Evolutionary conservation across 371 early-diverging fungal genomes (phyloP).

Genomic region (Mucor velutinosus): DNA sequence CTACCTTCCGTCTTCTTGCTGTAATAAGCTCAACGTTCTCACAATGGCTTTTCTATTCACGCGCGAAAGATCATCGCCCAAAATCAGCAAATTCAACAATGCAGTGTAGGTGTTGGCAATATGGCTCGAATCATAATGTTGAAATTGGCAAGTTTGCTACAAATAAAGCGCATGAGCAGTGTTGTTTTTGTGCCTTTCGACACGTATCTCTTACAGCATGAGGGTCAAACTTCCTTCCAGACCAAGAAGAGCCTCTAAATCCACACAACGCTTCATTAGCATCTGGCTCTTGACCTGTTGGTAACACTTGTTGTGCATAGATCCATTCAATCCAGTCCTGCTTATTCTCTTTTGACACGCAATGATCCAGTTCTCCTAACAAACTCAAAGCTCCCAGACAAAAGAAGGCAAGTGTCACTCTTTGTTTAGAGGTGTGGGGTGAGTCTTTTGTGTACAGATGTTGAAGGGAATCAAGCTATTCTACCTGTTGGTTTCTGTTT

Average conservation of each 20-base stretch:
- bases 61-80: conserved; percentile 89
- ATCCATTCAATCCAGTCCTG: conserved; percentile 92
- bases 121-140: conserved; percentile 68
- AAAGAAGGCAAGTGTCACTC: conserved; percentile 89
- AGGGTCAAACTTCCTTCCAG: conserved; percentile 60
- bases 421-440: conserved; percentile 15
- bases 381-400: conserved; percentile 80
- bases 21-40: conserved; percentile 59
- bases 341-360: conserved; percentile 54
- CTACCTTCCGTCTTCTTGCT: conserved; percentile 81
- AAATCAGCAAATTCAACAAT: conserved; percentile 69
- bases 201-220: conserved; percentile 38
- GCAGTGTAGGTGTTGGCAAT: conserved; percentile 95
- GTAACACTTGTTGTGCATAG: conserved; percentile 87
- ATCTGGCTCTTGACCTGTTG: conserved; percentile 31
- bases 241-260: conserved; percentile 71
- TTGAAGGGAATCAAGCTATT: not conserved
- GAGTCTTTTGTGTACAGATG: not conserved
- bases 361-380: conserved; percentile 65
- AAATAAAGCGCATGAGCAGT: not conserved
- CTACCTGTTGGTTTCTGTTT: conserved; percentile 81
- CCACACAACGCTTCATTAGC: conserved; percentile 55
- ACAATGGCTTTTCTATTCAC: conserved; percentile 77
- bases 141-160: conserved; percentile 29
- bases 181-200: not conserved